Evolutionary conservation across 768 basidiomycete species (phyloP).

Genomic region (Amanita thiersii): DNA sequence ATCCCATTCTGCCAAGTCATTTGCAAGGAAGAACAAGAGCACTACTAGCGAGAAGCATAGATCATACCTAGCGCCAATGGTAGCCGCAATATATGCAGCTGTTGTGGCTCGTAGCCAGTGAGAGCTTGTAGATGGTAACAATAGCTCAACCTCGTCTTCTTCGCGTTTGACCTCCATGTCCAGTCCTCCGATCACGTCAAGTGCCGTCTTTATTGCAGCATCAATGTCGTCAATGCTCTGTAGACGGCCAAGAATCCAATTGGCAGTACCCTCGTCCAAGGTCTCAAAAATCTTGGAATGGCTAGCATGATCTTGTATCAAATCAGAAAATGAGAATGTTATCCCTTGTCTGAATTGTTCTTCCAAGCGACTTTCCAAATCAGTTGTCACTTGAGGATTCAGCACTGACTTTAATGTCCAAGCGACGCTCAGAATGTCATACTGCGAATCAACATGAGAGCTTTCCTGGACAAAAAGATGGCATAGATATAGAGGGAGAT

Average conservation of each 20-base stretch:
- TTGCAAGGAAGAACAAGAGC: constrained; percentile 64
- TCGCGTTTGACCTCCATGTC: constrained; percentile 68
- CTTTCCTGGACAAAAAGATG: constrained; percentile 37
- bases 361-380: constrained; percentile 48
- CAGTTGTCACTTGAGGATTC: constrained; percentile 47
- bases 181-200: constrained; percentile 68
- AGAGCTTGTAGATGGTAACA: constrained; percentile 45
- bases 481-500: constrained; percentile 54
- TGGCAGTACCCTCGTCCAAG: constrained; percentile 51
- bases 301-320: constrained; percentile 57
- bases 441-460: constrained; percentile 37
- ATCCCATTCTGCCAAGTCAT: constrained; percentile 57
- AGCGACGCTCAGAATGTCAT: constrained; percentile 48
- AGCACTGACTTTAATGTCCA: constrained; percentile 58
- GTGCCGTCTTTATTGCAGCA: constrained; percentile 41
- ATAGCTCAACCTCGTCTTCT: constrained; percentile 57
- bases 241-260: constrained; percentile 55
- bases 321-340: constrained; percentile 70
- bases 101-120: constrained; percentile 58
- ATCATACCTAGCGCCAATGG: constrained; percentile 70
- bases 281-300: constrained; percentile 43
- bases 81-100: constrained; percentile 51
- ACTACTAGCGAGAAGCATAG: constrained; percentile 57
- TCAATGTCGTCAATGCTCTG: constrained; percentile 51
- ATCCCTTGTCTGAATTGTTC: constrained; percentile 72